Conservation (phyloP, 129 eudicot species). For the Saussurea involucrata region DNA sequence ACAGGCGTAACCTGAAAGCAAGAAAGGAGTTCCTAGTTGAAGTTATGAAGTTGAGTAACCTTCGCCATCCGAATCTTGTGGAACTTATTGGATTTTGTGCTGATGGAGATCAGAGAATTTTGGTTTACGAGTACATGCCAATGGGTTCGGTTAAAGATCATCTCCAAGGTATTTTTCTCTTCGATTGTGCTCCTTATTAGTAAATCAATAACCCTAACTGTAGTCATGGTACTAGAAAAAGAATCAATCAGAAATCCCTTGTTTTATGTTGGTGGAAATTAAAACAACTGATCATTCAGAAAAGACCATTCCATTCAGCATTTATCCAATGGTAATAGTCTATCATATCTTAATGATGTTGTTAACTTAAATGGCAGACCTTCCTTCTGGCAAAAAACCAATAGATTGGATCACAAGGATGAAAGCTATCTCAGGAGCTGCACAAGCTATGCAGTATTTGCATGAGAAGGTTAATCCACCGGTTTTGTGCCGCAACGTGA, state of each 20-base stretch:
- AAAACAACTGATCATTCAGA: too few species aligned
- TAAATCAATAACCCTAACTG: not conserved
- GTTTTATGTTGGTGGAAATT: not conserved
- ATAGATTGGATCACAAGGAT: slow-evolving; percentile 63
- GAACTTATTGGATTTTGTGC: slow-evolving; percentile 65
- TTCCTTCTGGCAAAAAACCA: slow-evolving; percentile 36
- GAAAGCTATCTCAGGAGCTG: slow-evolving; percentile 68
- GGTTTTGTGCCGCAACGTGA: slow-evolving; percentile 57
- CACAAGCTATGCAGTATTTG: slow-evolving; percentile 60
- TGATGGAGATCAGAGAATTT: slow-evolving; percentile 64
- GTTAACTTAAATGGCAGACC: slow-evolving; percentile 29
- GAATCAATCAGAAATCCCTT: not conserved
- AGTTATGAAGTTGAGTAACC: slow-evolving; percentile 42
- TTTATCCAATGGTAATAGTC: not conserved
- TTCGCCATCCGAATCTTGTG: slow-evolving; percentile 61
- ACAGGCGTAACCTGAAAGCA: slow-evolving; percentile 48
- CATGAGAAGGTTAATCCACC: slow-evolving; percentile 67
- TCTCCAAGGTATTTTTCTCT: slow-evolving; percentile 41
- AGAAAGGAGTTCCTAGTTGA: slow-evolving; percentile 56
- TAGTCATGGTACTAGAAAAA: not conserved
- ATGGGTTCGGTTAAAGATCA: slow-evolving; percentile 43
- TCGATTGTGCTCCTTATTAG: not conserved
- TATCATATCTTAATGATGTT: not conserved
- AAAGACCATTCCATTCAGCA: too few species aligned
- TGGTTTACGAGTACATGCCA: slow-evolving; percentile 65